Evolutionary conservation across 306 rosid genomes (phyloP).

Genomic region (Ormosia emarginata): DNA sequence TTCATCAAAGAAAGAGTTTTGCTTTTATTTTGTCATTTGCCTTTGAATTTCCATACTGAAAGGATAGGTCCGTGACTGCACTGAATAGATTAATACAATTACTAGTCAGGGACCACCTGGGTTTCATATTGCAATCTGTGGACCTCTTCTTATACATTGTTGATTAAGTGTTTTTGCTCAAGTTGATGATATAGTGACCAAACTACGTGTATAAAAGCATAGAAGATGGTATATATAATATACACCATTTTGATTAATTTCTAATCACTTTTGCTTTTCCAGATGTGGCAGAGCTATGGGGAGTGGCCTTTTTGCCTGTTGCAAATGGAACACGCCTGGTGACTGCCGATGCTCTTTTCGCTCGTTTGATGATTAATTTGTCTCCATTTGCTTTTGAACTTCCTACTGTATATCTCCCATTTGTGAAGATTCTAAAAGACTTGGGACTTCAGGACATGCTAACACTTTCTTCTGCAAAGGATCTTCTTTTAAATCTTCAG

Average conservation of each 20-base stretch:
- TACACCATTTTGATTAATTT: background rate
- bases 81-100: background rate
- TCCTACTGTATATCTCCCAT: slow-evolving; percentile 80
- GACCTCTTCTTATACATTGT: background rate
- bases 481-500: slow-evolving; percentile 82
- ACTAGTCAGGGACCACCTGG: background rate
- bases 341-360: slow-evolving; percentile 73
- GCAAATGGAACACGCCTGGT: slow-evolving; percentile 97
- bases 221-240: background rate
- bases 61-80: background rate
- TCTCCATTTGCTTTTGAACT: slow-evolving; percentile 98
- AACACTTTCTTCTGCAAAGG: slow-evolving; percentile 76
- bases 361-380: slow-evolving; percentile 73
- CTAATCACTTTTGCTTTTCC: slow-evolving; percentile 29
- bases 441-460: slow-evolving; percentile 86
- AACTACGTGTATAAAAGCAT: background rate
- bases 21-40: background rate
- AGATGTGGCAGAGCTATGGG: slow-evolving; percentile 64
- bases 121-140: background rate
- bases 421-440: slow-evolving; percentile 74
- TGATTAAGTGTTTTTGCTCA: slow-evolving; percentile 15
- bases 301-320: slow-evolving; percentile 83
- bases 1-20: background rate
- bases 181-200: background rate
- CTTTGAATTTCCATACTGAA: background rate